phyloP scores from a whole-genome alignment of 2,329 filamentous ascomycete species.

The Zymoseptoria crescenta region DNA sequence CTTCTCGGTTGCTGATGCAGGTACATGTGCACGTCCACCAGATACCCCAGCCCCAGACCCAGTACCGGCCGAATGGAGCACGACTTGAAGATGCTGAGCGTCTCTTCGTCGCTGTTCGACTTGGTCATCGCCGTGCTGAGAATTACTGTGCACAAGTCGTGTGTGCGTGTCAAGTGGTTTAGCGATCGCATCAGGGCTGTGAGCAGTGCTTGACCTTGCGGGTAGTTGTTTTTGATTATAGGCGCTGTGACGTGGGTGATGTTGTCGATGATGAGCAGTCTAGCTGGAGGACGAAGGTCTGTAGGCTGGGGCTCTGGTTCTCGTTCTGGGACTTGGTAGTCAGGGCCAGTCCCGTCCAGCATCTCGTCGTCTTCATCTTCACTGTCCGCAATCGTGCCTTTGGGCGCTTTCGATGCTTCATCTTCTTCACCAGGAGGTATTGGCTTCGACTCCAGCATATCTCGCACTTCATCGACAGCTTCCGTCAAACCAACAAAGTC shows the following conservation, averaged over 20 bases:
- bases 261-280: slow-evolving; percentile 23
- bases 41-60: slow-evolving; percentile 29
- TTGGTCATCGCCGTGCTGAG: slow-evolving; percentile 7
- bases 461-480: slow-evolving; percentile 37
- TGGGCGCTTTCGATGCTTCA: slow-evolving; percentile 4
- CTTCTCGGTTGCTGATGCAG: slow-evolving; percentile 30
- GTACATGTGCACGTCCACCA: slow-evolving; percentile 36
- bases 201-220: slow-evolving; percentile 34
- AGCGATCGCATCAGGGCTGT: slow-evolving; percentile 37
- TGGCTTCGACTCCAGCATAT: slow-evolving; percentile 21
- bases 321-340: background rate
- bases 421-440: background rate
- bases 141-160: slow-evolving; percentile 31
- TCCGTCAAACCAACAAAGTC: slow-evolving; percentile 43
- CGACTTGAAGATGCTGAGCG: slow-evolving; percentile 36
- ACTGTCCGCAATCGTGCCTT: slow-evolving; percentile 28
- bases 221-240: slow-evolving; percentile 22
- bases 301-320: background rate
- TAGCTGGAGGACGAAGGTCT: background rate
- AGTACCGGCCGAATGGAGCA: slow-evolving; percentile 32
- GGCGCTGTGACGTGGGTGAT: slow-evolving; percentile 22
- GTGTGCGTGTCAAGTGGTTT: slow-evolving; percentile 30
- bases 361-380: slow-evolving; percentile 34
- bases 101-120: slow-evolving; percentile 14
- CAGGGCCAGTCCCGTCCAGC: slow-evolving; percentile 23